Evolutionary conservation across 2,329 filamentous ascomycete genomes (phyloP).

Genomic region (Beauveria varroae): DNA sequence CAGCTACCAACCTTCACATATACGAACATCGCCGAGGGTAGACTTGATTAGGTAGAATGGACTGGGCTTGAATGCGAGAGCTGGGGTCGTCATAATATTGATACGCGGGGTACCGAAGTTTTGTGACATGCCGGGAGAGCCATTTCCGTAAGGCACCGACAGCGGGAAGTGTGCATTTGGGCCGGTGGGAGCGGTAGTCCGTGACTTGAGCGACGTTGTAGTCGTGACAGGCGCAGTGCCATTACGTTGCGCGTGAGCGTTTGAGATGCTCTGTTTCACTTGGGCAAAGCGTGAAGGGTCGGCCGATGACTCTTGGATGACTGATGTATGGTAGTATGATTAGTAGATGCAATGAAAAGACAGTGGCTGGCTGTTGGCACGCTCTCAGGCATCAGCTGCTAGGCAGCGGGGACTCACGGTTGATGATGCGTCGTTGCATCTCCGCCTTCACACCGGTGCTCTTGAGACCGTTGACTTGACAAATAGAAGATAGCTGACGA

Average conservation of each 20-base stretch:
- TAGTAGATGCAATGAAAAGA: not conserved
- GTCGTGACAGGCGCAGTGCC: conserved; percentile 19
- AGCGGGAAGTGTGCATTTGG: conserved; percentile 10
- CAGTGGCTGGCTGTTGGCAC: not conserved
- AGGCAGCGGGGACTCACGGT: conserved; percentile 51
- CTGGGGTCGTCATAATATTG: conserved; percentile 10
- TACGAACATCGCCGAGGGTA: conserved; percentile 55
- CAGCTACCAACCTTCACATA: conserved; percentile 59
- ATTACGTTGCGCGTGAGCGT: conserved; percentile 23
- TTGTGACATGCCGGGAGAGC: not conserved
- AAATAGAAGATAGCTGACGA: conserved; percentile 66
- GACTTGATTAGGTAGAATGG: conserved; percentile 74
- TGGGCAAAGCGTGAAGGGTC: conserved; percentile 36
- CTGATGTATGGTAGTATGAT: conserved; percentile 19
- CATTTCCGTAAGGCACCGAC: conserved; percentile 1
- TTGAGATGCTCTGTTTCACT: conserved; percentile 34
- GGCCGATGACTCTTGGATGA: conserved; percentile 33
- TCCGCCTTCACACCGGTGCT: conserved; percentile 80
- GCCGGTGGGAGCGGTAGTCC: conserved; percentile 11
- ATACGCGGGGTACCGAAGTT: conserved; percentile 13
- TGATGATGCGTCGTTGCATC: conserved; percentile 69
- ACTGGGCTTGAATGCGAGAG: conserved; percentile 54
- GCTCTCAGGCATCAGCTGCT: not conserved
- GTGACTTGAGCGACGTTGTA: conserved; percentile 14
- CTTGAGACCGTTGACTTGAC: conserved; percentile 64